Evolutionary conservation across 1,284 basidiomycete species (phyloP).

Genomic region (Uromyces viciae-fabae): DNA sequence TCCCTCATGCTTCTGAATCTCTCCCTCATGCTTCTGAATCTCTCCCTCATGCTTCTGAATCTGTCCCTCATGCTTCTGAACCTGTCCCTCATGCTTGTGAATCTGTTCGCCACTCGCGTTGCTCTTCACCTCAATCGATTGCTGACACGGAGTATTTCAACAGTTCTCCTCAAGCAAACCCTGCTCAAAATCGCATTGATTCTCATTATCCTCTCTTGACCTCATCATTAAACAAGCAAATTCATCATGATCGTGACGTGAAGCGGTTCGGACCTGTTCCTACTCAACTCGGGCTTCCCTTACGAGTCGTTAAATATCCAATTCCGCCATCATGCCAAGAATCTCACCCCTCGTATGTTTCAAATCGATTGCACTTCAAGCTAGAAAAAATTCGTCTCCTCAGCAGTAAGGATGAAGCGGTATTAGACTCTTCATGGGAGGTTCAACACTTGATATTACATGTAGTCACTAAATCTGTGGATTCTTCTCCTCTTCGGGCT

Average conservation of each 20-base stretch:
- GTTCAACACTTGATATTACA: slow-evolving; percentile 3
- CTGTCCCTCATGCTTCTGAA: too few relatives aligned
- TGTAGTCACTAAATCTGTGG: slow-evolving; percentile 15
- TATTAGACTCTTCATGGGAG: slow-evolving; percentile 32
- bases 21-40: too few relatives aligned
- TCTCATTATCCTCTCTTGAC: background rate
- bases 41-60: too few relatives aligned
- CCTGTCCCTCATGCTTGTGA: too few relatives aligned
- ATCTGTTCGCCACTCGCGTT: too few relatives aligned
- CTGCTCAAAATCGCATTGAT: background rate
- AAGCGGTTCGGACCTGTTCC: slow-evolving; percentile 1
- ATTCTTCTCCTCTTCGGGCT: background rate
- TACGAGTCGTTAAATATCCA: slow-evolving; percentile 1
- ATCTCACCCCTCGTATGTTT: background rate
- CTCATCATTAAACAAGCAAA: background rate
- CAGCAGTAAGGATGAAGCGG: slow-evolving; percentile 21
- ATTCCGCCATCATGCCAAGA: slow-evolving; percentile 20
- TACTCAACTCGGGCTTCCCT: slow-evolving; percentile 5
- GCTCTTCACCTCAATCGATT: too few relatives aligned
- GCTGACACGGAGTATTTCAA: too few relatives aligned
- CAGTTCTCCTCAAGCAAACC: too few relatives aligned
- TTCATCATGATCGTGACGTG: background rate
- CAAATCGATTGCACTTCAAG: slow-evolving; percentile 36
- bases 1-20: too few relatives aligned
- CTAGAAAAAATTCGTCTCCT: slow-evolving; percentile 33